Evolutionary conservation across 768 basidiomycete species (phyloP).

Genomic region (Russula foetens): DNA sequence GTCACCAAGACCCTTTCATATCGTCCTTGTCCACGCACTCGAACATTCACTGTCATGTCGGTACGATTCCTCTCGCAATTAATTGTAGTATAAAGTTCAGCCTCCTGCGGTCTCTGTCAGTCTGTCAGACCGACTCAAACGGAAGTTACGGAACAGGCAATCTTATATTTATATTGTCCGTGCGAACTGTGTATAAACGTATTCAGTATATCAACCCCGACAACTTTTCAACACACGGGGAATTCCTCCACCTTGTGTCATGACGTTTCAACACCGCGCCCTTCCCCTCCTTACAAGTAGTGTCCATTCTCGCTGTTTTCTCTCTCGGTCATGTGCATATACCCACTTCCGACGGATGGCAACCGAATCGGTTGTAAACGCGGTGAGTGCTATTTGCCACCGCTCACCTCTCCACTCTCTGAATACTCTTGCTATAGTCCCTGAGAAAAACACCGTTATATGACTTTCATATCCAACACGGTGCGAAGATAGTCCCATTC

Average conservation of each 20-base stretch:
- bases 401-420: background rate
- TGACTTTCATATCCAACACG: constrained; percentile 78
- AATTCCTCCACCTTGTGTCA: too few relatives aligned
- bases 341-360: background rate
- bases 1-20: too few relatives aligned
- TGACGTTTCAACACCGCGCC: background rate
- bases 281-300: background rate
- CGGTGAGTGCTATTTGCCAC: background rate
- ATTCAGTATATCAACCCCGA: too few relatives aligned
- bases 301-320: too few relatives aligned
- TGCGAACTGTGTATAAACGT: too few relatives aligned
- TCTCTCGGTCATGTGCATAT: background rate
- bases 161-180: too few relatives aligned
- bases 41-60: background rate
- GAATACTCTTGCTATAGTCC: background rate
- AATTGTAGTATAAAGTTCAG: background rate
- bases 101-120: too few relatives aligned
- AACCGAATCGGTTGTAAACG: background rate
- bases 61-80: background rate
- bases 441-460: constrained; percentile 68
- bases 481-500: constrained; percentile 93
- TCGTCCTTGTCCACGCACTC: background rate
- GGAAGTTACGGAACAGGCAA: too few relatives aligned
- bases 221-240: too few relatives aligned
- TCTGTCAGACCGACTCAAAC: too few relatives aligned